Evolutionary conservation across 2,329 filamentous ascomycete species (phyloP), one percentile per base, ranked within the genome.

Genomic region (Phaeosphaeria sp.): DNA sequence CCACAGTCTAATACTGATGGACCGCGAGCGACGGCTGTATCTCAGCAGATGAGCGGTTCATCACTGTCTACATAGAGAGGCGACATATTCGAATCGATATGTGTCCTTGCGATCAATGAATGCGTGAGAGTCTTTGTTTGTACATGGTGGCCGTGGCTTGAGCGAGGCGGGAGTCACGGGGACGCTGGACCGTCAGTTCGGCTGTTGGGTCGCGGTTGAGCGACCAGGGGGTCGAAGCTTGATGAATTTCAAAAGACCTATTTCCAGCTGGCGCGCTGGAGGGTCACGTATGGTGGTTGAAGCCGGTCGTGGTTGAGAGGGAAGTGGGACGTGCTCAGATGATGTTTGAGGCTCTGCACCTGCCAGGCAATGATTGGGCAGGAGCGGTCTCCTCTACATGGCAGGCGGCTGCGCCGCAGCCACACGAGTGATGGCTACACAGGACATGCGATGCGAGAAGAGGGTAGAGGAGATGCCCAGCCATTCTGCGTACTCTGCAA

Each of bases 361-460:
- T 54, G 64, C 63, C 50, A 36, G 41, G 49, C 46, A 33, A 58
- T 71, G 69, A 74, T 74, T 75, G 73, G 73, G 23, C 57, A 61
- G 56, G 53, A 65, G 63, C 59, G 41, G 53, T 42, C 47, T 52
- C 48, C 52, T 42, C 54, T 60, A 63, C 58, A 60, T 49, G 51
- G 55, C 44, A 47, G 64, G 72, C 71, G 9, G 72, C 72, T 69
- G 68, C 70, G 71, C 68, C 69, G 66, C 63, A 67, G 67, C 69
- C 68, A 68, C 62, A 48, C 60, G 53, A 63, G 6, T 18, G 21
- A 39, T 18, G n/a, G 20, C 42, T 20, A 20, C 18, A 44, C n/a
- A 15, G 13, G 11, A 9, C 3, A 20, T 15, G 13, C 7, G 11
- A 43, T 43, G 41, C 41, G 13, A 36, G 30, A 36, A 36, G 30